Evolutionary conservation across 768 basidiomycete species (phyloP).

Genomic region (Boletellus emodensis): DNA sequence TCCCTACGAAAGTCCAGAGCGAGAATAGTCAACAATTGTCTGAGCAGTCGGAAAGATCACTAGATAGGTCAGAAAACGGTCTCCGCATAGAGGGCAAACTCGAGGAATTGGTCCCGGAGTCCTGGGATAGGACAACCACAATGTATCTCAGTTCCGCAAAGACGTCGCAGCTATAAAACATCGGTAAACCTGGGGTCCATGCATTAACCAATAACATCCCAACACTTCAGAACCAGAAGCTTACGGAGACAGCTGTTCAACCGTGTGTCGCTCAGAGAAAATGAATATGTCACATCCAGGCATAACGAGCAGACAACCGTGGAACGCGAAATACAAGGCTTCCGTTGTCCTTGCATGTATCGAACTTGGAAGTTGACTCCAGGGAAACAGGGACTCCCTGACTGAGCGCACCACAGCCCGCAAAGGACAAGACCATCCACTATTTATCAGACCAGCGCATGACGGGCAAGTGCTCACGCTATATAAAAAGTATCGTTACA

Average conservation of each 20-base stretch:
- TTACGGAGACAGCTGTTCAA: not conserved
- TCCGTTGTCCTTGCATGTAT: not conserved
- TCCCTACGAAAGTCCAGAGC: conserved; percentile 44
- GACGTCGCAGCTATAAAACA: not conserved
- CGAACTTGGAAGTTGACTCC: conserved; percentile 3
- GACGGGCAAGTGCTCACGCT: no score
- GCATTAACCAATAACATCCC: no score
- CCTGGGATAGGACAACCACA: not conserved
- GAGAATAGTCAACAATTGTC: conserved; percentile 32
- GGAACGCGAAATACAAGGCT: not conserved
- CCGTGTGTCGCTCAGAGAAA: not conserved
- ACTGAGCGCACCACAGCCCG: no score
- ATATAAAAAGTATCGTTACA: no score
- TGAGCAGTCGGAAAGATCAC: conserved; percentile 11
- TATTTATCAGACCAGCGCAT: no score
- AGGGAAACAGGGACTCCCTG: not conserved
- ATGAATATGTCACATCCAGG: conserved; percentile 6
- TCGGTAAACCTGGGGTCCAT: conserved; percentile 4
- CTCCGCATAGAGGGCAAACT: not conserved
- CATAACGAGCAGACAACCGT: conserved; percentile 16
- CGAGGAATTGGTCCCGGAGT: not conserved
- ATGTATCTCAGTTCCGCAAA: conserved; percentile 9
- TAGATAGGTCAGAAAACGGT: not conserved
- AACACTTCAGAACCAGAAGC: no score
- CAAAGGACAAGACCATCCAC: no score